A percentile compares a stretch with the other conserved stretches of the same genome.
phyloP scores from a whole-genome alignment of 805 yeast species.

The Metschnikowia kunwiensis region DNA sequence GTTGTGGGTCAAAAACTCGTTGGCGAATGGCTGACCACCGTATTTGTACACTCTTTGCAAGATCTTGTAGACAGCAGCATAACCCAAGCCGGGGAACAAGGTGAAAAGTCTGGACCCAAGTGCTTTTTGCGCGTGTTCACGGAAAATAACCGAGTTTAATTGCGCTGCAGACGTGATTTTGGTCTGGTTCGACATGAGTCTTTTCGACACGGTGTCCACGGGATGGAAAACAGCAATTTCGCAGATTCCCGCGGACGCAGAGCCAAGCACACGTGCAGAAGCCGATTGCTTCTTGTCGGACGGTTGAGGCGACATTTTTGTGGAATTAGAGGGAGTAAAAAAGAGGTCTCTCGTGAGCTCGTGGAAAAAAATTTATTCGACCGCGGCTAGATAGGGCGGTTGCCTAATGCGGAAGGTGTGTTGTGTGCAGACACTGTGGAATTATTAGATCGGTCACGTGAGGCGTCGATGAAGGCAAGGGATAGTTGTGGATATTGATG shows the following conservation, averaged over 20 bases:
- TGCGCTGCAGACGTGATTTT: constrained; percentile 60
- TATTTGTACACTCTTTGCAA: constrained; percentile 97
- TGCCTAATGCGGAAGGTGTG: constrained; percentile 9
- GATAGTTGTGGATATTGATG: too few relatives aligned
- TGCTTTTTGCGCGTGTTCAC: constrained; percentile 71
- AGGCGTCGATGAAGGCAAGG: too few relatives aligned
- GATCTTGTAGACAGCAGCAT: constrained; percentile 96
- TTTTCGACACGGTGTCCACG: constrained; percentile 95
- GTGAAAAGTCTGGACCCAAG: constrained; percentile 71
- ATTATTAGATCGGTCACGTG: too few relatives aligned
- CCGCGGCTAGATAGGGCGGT: constrained; percentile 15
- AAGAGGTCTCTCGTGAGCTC: too few relatives aligned
- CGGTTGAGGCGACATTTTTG: constrained; percentile 21
- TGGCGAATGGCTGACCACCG: constrained; percentile 99
- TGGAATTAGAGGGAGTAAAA: too few relatives aligned
- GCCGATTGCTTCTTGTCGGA: constrained; percentile 85
- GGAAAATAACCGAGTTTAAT: constrained; percentile 83
- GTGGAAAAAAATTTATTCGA: constrained; percentile 11
- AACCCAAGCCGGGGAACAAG: constrained; percentile 95
- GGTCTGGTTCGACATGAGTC: constrained; percentile 82
- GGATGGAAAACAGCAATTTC: constrained; percentile 98
- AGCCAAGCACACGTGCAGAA: constrained; percentile 85
- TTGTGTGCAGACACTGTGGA: too few relatives aligned
- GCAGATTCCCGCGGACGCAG: constrained; percentile 97
- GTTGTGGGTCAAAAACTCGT: constrained; percentile 80